These are phyloP conservation scores for Myriangium duriaei DNA, from an alignment of 2,329 filamentous ascomycete genomes.

Conservation along the genomic window DNA sequence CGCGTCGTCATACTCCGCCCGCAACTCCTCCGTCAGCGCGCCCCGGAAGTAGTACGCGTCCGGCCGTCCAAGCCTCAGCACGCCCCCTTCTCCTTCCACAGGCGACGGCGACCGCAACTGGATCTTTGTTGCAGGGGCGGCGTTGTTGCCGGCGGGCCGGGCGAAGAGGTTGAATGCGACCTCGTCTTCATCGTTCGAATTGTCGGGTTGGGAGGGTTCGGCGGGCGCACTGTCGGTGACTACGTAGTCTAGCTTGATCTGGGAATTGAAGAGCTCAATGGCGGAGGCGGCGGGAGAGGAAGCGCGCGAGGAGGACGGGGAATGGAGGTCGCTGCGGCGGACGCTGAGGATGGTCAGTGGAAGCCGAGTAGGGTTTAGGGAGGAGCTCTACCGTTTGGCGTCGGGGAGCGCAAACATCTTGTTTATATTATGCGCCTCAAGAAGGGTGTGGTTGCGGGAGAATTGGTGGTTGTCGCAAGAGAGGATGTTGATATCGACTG, in stretches of 20 bases:
- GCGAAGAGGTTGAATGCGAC: constrained; percentile 20
- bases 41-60: constrained; percentile 15
- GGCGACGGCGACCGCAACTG: constrained; percentile 16
- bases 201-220: too few relatives aligned
- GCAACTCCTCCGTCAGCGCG: constrained; percentile 4
- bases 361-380: not conserved
- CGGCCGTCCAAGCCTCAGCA: constrained; percentile 11
- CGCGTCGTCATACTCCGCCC: constrained; percentile 9
- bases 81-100: constrained; percentile 13
- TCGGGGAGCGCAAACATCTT: not conserved
- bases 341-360: constrained; percentile 1
- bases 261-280: constrained; percentile 5
- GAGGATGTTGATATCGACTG: too few relatives aligned
- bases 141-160: constrained; percentile 9
- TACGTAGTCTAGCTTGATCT: constrained; percentile 3
- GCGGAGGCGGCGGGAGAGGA: constrained; percentile 3
- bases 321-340: constrained; percentile 4
- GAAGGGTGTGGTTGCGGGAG: too few relatives aligned
- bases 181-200: constrained; percentile 17
- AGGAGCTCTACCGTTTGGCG: not conserved
- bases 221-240: too few relatives aligned
- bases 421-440: not conserved
- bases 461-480: too few relatives aligned
- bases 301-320: constrained; percentile 1
- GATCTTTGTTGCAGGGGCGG: constrained; percentile 13